Percentiles rank a stretch among this genome's conserved stretches.
Conservation (phyloP, 2,329 filamentous ascomycete genomes). For the Drechslerella stenobrocha region DNA sequence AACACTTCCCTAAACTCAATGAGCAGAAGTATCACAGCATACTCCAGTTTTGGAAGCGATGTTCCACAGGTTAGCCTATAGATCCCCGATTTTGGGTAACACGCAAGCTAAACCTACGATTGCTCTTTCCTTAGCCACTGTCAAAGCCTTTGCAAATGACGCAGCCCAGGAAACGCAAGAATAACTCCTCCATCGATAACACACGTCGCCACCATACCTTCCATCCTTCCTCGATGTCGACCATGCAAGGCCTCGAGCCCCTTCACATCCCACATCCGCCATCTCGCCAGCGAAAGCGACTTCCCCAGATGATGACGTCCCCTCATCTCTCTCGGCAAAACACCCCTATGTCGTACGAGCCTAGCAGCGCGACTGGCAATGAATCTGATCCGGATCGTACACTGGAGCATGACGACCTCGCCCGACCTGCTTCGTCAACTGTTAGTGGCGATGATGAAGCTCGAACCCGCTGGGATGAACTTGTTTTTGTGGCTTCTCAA, state of each 20-base stretch:
- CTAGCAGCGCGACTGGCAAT: conserved; percentile 45
- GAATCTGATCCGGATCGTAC: conserved; percentile 47
- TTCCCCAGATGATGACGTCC: conserved; percentile 45
- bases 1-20: conserved; percentile 45
- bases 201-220: conserved; percentile 46
- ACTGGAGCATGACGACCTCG: conserved; percentile 40
- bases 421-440: conserved; percentile 37
- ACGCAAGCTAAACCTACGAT: conserved; percentile 5
- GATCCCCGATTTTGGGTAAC: background rate
- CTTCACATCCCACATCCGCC: conserved; percentile 45
- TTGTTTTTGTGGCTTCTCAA: conserved; percentile 44
- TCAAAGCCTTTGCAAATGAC: conserved; percentile 33
- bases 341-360: conserved; percentile 46
- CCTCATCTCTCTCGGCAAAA: conserved; percentile 42
- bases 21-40: conserved; percentile 36
- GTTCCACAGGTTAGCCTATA: conserved; percentile 39
- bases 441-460: conserved; percentile 42
- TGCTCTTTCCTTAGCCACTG: conserved; percentile 1
- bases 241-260: conserved; percentile 42
- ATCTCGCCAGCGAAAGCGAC: conserved; percentile 46
- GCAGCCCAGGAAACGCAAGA: conserved; percentile 38
- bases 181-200: conserved; percentile 46
- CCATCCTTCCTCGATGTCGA: conserved; percentile 43
- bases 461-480: conserved; percentile 44
- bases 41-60: conserved; percentile 45